Evolutionary conservation across 345 rosid genomes (phyloP).

Genomic region (Acer negundo): DNA sequence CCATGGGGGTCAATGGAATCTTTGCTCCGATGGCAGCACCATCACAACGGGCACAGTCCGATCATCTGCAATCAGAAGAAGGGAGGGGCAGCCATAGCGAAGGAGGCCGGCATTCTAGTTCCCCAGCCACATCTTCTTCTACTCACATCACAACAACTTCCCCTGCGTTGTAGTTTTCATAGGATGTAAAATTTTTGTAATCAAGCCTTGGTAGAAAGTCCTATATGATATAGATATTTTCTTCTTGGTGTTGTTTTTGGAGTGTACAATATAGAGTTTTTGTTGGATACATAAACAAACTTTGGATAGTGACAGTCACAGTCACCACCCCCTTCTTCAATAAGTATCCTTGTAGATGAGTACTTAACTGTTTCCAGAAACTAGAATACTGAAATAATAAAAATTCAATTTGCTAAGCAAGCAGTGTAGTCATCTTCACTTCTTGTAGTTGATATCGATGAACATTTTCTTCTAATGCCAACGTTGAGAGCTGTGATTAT

Average conservation of each 20-base stretch:
- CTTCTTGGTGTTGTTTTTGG: background rate
- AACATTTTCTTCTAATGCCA: no score
- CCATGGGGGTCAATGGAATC: conserved; percentile 30
- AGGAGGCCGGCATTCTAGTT: conserved; percentile 42
- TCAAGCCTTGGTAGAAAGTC: conserved; percentile 12
- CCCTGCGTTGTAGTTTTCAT: conserved; percentile 28
- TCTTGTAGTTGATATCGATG: background rate
- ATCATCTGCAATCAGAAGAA: conserved; percentile 47
- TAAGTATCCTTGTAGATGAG: conserved; percentile 20
- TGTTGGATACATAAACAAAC: background rate
- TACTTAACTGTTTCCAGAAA: conserved; percentile 8
- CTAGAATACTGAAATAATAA: conserved; percentile 8
- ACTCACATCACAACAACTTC: conserved; percentile 60
- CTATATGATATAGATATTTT: background rate
- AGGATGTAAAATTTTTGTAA: conserved; percentile 35
- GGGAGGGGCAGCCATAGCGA: conserved; percentile 41
- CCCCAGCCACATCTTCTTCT: conserved; percentile 74
- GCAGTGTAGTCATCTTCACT: background rate
- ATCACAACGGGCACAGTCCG: conserved; percentile 16
- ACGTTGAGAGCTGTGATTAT: no score
- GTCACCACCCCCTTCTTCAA: conserved; percentile 18
- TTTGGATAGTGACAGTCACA: conserved; percentile 9
- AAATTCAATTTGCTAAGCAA: background rate
- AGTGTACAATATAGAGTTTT: conserved; percentile 14
- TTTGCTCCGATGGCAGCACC: conserved; percentile 51